These are phyloP conservation scores for Botryosphaeria dothidea DNA, from an alignment of 2,329 filamentous ascomycete species.

Conservation along the genomic window DNA sequence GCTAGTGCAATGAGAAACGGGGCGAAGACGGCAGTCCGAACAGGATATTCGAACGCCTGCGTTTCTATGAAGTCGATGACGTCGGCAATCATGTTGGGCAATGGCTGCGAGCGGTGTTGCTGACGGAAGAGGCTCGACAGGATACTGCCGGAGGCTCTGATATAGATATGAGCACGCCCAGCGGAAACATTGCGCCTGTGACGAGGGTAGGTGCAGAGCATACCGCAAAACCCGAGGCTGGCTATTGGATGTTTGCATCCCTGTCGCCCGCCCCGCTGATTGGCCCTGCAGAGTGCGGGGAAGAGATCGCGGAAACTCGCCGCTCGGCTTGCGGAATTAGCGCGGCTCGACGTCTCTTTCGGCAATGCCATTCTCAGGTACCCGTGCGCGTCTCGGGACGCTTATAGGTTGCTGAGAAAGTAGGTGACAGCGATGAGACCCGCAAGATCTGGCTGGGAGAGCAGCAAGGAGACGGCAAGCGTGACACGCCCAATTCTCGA, in stretches of 20 bases:
- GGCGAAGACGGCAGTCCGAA: constrained; percentile 27
- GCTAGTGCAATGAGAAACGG: constrained; percentile 32
- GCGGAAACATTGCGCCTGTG: constrained; percentile 14
- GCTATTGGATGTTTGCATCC: constrained; percentile 1
- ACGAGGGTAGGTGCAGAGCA: neutral
- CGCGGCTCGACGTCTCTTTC: neutral
- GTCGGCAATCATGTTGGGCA: constrained; percentile 17
- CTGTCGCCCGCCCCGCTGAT: neutral
- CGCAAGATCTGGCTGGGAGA: no score
- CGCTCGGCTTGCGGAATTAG: neutral
- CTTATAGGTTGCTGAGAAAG: neutral
- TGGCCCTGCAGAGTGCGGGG: constrained; percentile 12
- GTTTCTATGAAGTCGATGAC: neutral
- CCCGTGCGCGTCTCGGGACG: neutral
- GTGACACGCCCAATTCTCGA: no score
- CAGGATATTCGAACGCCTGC: constrained; percentile 25
- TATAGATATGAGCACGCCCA: neutral
- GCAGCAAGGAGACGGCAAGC: no score
- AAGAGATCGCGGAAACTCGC: constrained; percentile 1
- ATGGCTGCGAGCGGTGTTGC: neutral
- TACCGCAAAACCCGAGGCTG: neutral
- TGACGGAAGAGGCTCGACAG: neutral
- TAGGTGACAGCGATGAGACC: neutral
- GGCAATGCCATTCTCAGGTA: neutral
- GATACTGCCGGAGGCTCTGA: neutral